A percentile compares a stretch with the other conserved stretches of the same genome.
These are phyloP conservation scores for Fraxinus pennsylvanica DNA, from an alignment of 257 asterid species.

Conservation along the genomic window DNA sequence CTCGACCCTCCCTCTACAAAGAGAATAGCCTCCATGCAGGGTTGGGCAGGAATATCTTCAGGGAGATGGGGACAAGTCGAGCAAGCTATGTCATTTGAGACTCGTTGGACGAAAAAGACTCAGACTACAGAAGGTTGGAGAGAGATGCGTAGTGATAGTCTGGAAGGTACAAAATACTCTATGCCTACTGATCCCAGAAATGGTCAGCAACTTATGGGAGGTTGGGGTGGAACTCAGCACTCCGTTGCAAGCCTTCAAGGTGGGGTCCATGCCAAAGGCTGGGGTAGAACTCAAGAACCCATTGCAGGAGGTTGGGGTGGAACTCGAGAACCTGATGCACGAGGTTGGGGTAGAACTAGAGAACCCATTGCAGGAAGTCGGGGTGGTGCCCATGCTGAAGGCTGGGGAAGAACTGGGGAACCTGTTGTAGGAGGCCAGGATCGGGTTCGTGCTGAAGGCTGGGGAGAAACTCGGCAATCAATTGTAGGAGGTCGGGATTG, in stretches of 20 bases:
- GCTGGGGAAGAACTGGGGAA: no score
- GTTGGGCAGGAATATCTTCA: neutral
- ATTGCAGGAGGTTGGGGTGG: conserved; percentile 22
- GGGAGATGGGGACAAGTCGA: neutral
- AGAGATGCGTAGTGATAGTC: conserved; percentile 9
- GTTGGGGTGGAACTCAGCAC: neutral
- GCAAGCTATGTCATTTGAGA: conserved; percentile 7
- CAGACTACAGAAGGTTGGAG: conserved; percentile 36
- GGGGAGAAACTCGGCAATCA: conserved; percentile 1
- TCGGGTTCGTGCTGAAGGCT: neutral
- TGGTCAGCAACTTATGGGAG: neutral
- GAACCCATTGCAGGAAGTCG: no score
- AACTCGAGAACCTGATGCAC: no score
- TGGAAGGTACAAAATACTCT: neutral
- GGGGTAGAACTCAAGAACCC: conserved; percentile 10
- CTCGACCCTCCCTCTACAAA: conserved; percentile 1
- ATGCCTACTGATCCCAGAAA: neutral
- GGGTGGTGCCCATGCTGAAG: no score
- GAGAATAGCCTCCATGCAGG: neutral
- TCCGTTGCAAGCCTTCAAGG: neutral
- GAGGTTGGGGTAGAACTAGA: no score
- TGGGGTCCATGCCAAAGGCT: conserved; percentile 1
- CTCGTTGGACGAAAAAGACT: conserved; percentile 30
- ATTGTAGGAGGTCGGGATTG: neutral
- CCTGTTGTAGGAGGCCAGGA: no score